Evolutionary conservation across 1,139 yeast species (phyloP).

Genomic region (Yamadazyma kanchanaburiensis): DNA sequence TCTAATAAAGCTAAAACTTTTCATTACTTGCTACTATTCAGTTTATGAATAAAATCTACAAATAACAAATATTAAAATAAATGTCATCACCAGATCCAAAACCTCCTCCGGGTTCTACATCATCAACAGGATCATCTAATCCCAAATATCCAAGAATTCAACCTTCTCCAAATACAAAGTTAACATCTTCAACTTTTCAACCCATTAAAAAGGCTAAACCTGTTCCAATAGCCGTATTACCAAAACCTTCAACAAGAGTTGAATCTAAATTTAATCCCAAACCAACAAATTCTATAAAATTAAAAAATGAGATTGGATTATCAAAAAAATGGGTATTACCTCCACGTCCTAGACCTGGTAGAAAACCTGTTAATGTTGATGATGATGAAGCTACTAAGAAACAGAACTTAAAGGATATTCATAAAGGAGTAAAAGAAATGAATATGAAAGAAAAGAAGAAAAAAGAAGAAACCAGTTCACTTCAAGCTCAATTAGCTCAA

Average conservation of each 20-base stretch:
- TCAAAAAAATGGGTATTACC: slow-evolving; percentile 63
- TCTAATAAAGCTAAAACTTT: no score
- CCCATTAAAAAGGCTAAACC: slow-evolving; percentile 17
- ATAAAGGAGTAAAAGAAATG: slow-evolving; percentile 8
- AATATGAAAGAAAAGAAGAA: slow-evolving; percentile 3
- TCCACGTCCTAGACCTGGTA: slow-evolving; percentile 62
- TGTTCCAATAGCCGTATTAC: slow-evolving; percentile 22
- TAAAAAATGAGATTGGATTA: slow-evolving; percentile 11
- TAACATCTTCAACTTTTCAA: slow-evolving; percentile 18
- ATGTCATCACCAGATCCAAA: background rate
- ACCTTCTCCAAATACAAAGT: slow-evolving; percentile 21
- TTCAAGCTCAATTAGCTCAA: background rate
- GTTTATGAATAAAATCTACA: no score
- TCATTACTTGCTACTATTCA: no score
- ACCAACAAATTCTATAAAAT: slow-evolving; percentile 6
- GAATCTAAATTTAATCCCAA: slow-evolving; percentile 13
- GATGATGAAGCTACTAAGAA: slow-evolving; percentile 11
- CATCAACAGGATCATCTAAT: no score
- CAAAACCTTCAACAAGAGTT: slow-evolving; percentile 17
- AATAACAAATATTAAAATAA: no score
- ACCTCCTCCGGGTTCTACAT: background rate
- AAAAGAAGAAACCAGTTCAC: background rate
- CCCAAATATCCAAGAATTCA: slow-evolving; percentile 36
- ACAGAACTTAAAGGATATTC: slow-evolving; percentile 6
- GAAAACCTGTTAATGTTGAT: slow-evolving; percentile 33